phyloP scores from a whole-genome alignment of 1,284 basidiomycete species.

The Fomitopsis pinicola region DNA sequence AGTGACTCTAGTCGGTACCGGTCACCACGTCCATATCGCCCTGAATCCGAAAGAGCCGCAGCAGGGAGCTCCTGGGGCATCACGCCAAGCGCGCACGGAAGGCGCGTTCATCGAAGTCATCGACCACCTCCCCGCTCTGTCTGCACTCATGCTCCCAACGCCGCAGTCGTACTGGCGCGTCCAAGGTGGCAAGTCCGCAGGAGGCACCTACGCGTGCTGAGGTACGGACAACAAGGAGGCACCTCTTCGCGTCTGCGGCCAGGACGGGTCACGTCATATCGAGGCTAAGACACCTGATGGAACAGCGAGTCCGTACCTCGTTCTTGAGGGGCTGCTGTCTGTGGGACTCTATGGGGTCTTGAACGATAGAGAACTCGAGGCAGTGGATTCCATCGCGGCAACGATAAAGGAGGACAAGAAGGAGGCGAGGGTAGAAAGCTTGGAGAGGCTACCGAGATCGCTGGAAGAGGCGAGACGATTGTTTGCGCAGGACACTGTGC shows the following conservation, averaged over 20 bases:
- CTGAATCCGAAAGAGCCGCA: slow-evolving; percentile 31
- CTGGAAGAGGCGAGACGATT: slow-evolving; percentile 41
- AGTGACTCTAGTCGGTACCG: slow-evolving; percentile 43
- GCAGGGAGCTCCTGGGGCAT: background rate
- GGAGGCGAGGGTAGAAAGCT: slow-evolving; percentile 37
- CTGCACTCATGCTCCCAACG: slow-evolving; percentile 55
- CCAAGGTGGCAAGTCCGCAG: slow-evolving; percentile 61
- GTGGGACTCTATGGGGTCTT: slow-evolving; percentile 41
- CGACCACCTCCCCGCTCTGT: slow-evolving; percentile 48
- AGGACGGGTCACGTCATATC: slow-evolving; percentile 48
- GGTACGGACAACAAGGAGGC: slow-evolving; percentile 66
- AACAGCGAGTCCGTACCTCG: slow-evolving; percentile 41
- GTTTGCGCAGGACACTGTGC: slow-evolving; percentile 31
- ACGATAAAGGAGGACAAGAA: slow-evolving; percentile 37
- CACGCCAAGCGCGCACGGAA: slow-evolving; percentile 24
- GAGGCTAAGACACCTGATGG: slow-evolving; percentile 62
- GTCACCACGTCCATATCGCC: slow-evolving; percentile 60
- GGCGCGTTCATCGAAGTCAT: slow-evolving; percentile 42
- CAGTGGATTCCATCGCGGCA: slow-evolving; percentile 41
- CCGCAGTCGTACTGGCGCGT: slow-evolving; percentile 60
- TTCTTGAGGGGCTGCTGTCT: slow-evolving; percentile 45
- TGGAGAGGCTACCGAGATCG: slow-evolving; percentile 38
- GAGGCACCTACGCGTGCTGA: slow-evolving; percentile 64
- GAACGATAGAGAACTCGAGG: slow-evolving; percentile 28
- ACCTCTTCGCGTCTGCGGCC: slow-evolving; percentile 57